These are phyloP conservation scores for Epichloe gansuensis DNA, from an alignment of 2,329 filamentous ascomycete genomes.

Conservation along the genomic window DNA sequence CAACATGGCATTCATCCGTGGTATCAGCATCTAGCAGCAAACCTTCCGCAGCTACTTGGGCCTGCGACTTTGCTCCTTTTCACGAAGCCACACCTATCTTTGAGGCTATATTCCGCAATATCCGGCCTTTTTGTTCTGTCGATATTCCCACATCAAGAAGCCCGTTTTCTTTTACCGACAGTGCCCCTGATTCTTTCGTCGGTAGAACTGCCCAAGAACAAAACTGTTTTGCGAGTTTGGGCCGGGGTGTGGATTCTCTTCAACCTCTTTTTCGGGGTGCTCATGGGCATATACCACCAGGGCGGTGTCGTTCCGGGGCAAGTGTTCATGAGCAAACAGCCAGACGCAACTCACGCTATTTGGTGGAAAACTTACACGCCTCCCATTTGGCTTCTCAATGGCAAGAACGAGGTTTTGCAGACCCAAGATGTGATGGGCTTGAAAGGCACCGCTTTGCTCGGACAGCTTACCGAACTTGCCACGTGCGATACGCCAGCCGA, in stretches of 20 bases:
- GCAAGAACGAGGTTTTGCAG: conserved; percentile 57
- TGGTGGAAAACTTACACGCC: conserved; percentile 87
- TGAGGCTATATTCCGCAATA: conserved; percentile 59
- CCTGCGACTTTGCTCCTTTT: conserved; percentile 53
- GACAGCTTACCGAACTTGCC: conserved; percentile 43
- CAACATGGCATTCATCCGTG: conserved; percentile 65
- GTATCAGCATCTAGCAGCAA: conserved; percentile 63
- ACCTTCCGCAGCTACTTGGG: conserved; percentile 57
- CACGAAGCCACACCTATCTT: conserved; percentile 40
- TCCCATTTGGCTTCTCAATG: conserved; percentile 66
- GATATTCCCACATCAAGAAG: conserved; percentile 66
- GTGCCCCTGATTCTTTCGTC: conserved; percentile 68
- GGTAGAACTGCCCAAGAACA: conserved; percentile 48
- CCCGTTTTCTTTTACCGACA: conserved; percentile 63
- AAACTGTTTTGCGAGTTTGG: conserved; percentile 39
- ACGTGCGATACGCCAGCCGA: conserved; percentile 50
- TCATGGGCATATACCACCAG: conserved; percentile 77
- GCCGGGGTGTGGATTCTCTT: conserved; percentile 53
- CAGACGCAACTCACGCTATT: conserved; percentile 54
- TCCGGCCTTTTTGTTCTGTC: conserved; percentile 60
- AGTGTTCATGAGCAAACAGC: conserved; percentile 57
- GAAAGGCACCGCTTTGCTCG: conserved; percentile 45
- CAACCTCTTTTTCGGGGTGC: conserved; percentile 51
- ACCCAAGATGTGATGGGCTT: conserved; percentile 67
- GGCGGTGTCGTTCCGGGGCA: conserved; percentile 66